phyloP scores from a whole-genome alignment of 371 early-diverging fungal genomes.

The Zancudomyces culisetae region DNA sequence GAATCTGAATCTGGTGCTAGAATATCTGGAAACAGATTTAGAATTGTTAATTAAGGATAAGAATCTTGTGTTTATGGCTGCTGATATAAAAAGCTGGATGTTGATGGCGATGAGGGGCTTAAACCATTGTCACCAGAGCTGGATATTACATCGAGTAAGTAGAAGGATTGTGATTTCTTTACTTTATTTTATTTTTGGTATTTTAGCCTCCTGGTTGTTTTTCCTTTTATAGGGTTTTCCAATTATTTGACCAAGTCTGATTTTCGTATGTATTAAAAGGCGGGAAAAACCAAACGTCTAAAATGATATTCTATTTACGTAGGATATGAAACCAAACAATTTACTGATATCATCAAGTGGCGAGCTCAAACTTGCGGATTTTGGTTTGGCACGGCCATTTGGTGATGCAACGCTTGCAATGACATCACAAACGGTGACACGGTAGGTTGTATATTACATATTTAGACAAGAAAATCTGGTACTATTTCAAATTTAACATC shows the following conservation, averaged over 20 bases:
- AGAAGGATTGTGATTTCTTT: no score
- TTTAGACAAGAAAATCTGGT: neutral
- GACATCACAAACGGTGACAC: conserved; percentile 89
- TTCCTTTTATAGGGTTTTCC: conserved; percentile 2
- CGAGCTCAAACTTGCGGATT: conserved; percentile 96
- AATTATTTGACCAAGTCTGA: neutral
- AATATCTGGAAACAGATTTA: conserved; percentile 87
- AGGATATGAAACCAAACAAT: conserved; percentile 99
- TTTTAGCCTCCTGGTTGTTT: neutral
- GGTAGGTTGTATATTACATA: conserved; percentile 23
- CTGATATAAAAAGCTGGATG: conserved; percentile 98
- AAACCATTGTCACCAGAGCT: conserved; percentile 80
- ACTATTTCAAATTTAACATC: neutral
- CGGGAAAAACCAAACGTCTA: no score
- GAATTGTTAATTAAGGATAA: conserved; percentile 96
- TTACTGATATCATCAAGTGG: conserved; percentile 83
- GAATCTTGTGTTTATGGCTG: conserved; percentile 79
- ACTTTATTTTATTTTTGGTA: no score
- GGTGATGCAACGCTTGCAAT: conserved; percentile 59
- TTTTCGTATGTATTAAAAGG: no score
- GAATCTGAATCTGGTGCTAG: conserved; percentile 87
- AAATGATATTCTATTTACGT: neutral
- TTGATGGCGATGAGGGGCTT: conserved; percentile 91
- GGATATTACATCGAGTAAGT: conserved; percentile 80
- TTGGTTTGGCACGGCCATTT: conserved; percentile 92